These are phyloP conservation scores for Sugiyamaella neomexicana DNA, from an alignment of 1,139 yeast genomes.

Conservation along the genomic window DNA sequence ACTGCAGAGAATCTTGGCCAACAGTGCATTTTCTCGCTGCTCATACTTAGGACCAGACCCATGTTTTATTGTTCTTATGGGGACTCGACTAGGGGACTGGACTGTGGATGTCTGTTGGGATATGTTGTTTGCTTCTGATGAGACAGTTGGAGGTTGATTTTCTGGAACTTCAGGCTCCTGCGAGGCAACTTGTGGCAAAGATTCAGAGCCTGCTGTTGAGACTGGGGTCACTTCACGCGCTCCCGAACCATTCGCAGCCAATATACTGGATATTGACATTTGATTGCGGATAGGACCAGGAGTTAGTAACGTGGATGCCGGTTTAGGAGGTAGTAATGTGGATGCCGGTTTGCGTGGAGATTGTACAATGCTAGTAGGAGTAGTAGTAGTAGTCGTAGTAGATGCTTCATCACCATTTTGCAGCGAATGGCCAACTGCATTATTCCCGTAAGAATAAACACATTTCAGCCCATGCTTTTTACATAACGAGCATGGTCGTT, in stretches of 20 bases:
- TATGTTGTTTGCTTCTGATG: background rate
- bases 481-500: background rate
- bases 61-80: background rate
- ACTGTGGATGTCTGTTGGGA: background rate
- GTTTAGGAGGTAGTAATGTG: background rate
- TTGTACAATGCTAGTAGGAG: too few species aligned
- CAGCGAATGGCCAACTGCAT: too few species aligned
- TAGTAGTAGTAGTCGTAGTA: too few species aligned
- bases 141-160: too few species aligned
- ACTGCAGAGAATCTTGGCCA: slow-evolving; percentile 2
- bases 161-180: background rate
- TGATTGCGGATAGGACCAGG: background rate
- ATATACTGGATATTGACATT: background rate
- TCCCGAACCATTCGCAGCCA: background rate
- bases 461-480: background rate
- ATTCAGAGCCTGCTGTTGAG: background rate
- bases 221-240: background rate
- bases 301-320: too few species aligned
- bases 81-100: background rate
- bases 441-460: background rate
- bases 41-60: background rate
- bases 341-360: background rate
- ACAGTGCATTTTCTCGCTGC: slow-evolving; percentile 1
- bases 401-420: too few species aligned
- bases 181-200: background rate